Percentiles rank a stretch among this genome's conserved stretches.
These are phyloP conservation scores for Eimeria acervulina DNA, from an alignment of 169 alveolate genomes.

Conservation along the genomic window DNA sequence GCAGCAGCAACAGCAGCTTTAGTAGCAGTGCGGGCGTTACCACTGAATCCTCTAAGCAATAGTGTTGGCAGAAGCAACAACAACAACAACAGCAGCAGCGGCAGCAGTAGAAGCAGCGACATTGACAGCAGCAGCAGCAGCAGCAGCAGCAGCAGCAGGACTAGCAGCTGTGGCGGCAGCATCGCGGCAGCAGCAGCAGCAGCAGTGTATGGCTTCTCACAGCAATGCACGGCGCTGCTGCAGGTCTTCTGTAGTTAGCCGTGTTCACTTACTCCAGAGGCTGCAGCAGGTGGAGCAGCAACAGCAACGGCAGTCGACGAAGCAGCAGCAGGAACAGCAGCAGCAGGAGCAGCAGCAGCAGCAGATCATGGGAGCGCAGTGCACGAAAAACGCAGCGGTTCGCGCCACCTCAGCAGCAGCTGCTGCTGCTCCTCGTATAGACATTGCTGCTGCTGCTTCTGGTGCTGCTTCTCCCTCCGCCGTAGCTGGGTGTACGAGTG, in stretches of 20 bases:
- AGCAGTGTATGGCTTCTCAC: conserved; percentile 57
- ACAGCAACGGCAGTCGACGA: not conserved
- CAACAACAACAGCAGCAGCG: not conserved
- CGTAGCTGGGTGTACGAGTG: not conserved
- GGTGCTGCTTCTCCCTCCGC: not conserved
- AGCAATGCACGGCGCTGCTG: conserved; percentile 62
- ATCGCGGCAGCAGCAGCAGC: conserved; percentile 15
- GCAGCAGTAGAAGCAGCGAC: not conserved
- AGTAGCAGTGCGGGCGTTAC: not conserved
- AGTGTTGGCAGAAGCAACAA: not conserved
- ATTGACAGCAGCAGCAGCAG: not conserved
- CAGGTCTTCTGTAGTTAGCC: conserved; percentile 11
- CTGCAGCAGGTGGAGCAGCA: conserved; percentile 61
- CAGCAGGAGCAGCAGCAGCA: conserved; percentile 18
- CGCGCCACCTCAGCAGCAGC: conserved; percentile 6
- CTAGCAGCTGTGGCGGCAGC: not conserved
- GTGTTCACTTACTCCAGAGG: not conserved
- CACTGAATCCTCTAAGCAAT: not conserved
- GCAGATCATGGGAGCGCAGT: conserved; percentile 56
- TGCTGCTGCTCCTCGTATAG: not conserved
- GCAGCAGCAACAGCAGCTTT: not conserved
- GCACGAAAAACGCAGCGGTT: conserved; percentile 50
- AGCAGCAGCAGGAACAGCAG: conserved; percentile 27
- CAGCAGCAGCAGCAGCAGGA: not conserved
- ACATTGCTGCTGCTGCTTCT: conserved; percentile 1